phyloP scores from a whole-genome alignment of 768 basidiomycete genomes.

The Lyophyllum atratum region DNA sequence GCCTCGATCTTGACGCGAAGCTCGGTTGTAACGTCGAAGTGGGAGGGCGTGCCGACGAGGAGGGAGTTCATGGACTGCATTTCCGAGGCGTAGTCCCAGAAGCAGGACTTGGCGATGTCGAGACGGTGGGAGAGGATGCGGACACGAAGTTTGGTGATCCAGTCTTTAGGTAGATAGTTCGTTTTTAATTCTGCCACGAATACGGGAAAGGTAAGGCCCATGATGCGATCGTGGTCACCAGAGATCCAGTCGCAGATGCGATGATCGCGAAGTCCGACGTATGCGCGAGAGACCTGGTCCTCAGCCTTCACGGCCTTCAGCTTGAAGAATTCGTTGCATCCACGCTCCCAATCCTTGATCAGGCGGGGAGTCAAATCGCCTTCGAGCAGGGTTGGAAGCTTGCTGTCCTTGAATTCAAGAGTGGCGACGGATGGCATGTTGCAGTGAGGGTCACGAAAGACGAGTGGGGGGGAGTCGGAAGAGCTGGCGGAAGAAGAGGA shows the following conservation, averaged over 20 bases:
- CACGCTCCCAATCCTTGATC: no score
- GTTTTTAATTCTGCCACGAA: conserved; percentile 13
- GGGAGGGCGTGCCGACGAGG: neutral
- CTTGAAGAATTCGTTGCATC: no score
- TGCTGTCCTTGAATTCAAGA: neutral
- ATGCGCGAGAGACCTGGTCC: no score
- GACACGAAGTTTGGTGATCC: conserved; percentile 9
- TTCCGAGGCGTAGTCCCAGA: conserved; percentile 16
- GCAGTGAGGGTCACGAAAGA: neutral
- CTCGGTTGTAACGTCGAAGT: conserved; percentile 7
- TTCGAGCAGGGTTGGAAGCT: conserved; percentile 5
- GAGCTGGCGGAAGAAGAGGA: neutral
- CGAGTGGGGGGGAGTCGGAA: neutral
- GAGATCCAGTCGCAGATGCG: conserved; percentile 10
- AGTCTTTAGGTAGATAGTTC: conserved; percentile 15
- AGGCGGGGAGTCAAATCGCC: conserved; percentile 8
- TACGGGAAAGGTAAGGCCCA: conserved; percentile 6
- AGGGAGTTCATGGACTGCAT: conserved; percentile 17
- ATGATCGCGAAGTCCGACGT: neutral
- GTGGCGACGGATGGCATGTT: neutral
- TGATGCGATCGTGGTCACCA: conserved; percentile 3
- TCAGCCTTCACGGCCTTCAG: no score
- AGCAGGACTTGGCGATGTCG: neutral
- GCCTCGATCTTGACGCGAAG: conserved; percentile 19
- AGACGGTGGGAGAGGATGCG: neutral